These are phyloP conservation scores for Aspergillus phoenicis DNA, from an alignment of 2,329 filamentous ascomycete species.

Conservation along the genomic window DNA sequence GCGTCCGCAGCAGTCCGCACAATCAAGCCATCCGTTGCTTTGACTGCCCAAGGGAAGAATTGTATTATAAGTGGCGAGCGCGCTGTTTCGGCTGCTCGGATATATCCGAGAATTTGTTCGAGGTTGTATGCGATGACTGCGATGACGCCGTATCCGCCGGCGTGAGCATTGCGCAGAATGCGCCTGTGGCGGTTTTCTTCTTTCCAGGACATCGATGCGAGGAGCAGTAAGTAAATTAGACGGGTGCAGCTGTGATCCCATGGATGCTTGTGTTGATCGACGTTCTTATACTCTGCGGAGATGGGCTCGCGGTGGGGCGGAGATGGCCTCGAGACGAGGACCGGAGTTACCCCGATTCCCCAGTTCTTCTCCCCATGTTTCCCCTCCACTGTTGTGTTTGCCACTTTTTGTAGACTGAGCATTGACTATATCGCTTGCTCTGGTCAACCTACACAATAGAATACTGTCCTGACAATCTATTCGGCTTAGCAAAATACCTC, in stretches of 20 bases:
- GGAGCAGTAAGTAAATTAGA: slow-evolving; percentile 28
- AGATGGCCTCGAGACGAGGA: slow-evolving; percentile 33
- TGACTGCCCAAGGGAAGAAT: slow-evolving; percentile 70
- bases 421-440: too few relatives aligned
- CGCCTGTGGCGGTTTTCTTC: slow-evolving; percentile 27
- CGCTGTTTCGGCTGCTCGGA: slow-evolving; percentile 67
- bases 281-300: not conserved
- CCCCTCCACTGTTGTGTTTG: not conserved
- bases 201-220: slow-evolving; percentile 21
- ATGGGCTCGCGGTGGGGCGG: slow-evolving; percentile 47
- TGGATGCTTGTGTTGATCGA: not conserved
- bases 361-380: not conserved
- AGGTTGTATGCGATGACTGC: slow-evolving; percentile 54
- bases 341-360: not conserved
- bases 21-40: slow-evolving; percentile 59
- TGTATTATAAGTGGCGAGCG: slow-evolving; percentile 68
- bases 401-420: too few relatives aligned
- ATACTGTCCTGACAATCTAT: not conserved
- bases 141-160: slow-evolving; percentile 59
- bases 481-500: not conserved
- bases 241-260: not conserved
- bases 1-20: slow-evolving; percentile 59
- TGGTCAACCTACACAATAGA: too few relatives aligned
- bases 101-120: slow-evolving; percentile 66
- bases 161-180: slow-evolving; percentile 59